Evolutionary conservation across 2,329 filamentous ascomycete species (phyloP), one percentile per base, ranked within the genome.

Genomic region (Fusarium sp.): DNA sequence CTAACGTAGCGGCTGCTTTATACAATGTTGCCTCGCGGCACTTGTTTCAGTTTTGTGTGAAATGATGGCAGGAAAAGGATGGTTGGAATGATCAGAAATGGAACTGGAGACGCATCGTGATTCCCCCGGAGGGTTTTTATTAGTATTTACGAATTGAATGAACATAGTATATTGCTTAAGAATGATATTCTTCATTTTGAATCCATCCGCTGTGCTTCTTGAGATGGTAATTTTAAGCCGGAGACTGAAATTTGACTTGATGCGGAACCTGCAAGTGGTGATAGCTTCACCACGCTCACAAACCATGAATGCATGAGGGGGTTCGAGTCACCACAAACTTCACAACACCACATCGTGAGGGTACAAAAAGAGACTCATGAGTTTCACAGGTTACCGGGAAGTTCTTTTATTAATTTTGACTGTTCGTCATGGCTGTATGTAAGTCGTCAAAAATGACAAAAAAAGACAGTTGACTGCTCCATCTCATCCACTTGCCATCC

Each of bases 11-110:
- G 62, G 51, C 56, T 68, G 70, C 56, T 75, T 74, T 75, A 75
- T 80, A 82, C 79, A 82, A 79, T 77, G 79, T 76, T 83, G 81
- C 82, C 82, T 82, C 82, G 70, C 82, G 82, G 82, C 79, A 81
- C 70, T 80, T 80, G 76, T 78, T 75, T 67, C 61, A 72, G 61
- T 70, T 71, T 65, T 72, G 59, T 46, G 62, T 56, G 63, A 61
- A n/a, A 60, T 48, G 55, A 55, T 35, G 58, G 52, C 41, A 44
- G 51, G 22, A 67, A 66, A 48, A 40, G 46, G 23, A 49, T 35
- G 48, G n/a, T 37, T 43, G 43, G 22, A 20, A 37, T 43, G 45
- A 27, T 46, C 22, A 32, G 20, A 51, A 44, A 27, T 46, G 27
- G 41, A 52, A 66, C 25, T 62, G 58, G 51, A 59, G 46, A 64